These are phyloP conservation scores for Aquilaria agallochum DNA, from an alignment of 441 rosid species.

Conservation along the genomic window DNA sequence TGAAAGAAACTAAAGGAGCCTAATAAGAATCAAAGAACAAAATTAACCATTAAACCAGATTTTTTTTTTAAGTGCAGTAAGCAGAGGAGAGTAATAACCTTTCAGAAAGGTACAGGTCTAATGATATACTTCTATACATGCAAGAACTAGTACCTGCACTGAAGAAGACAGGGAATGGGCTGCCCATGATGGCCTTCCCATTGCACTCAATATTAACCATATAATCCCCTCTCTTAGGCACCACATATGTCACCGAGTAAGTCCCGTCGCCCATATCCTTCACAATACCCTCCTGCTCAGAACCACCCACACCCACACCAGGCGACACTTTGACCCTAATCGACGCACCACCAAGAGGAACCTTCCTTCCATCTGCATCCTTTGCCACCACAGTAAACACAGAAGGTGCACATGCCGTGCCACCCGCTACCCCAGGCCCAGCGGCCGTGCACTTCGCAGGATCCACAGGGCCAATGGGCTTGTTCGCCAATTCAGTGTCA, in stretches of 20 bases:
- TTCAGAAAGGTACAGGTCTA: neutral
- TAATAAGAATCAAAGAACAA: no score
- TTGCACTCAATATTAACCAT: conserved; percentile 92
- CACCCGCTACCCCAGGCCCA: conserved; percentile 95
- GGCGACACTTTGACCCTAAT: conserved; percentile 81
- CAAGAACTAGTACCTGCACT: conserved; percentile 58
- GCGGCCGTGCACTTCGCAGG: conserved; percentile 87
- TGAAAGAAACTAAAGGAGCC: no score
- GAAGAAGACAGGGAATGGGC: conserved; percentile 97
- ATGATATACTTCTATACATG: neutral
- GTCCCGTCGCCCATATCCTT: conserved; percentile 97
- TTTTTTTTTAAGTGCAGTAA: neutral
- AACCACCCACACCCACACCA: conserved; percentile 93
- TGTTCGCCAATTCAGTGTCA: conserved; percentile 51
- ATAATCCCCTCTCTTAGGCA: conserved; percentile 97
- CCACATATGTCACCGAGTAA: conserved; percentile 84
- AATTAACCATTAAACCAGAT: no score
- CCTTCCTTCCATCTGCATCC: conserved; percentile 90
- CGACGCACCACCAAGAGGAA: conserved; percentile 67
- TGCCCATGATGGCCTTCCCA: conserved; percentile 85
- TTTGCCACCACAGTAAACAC: conserved; percentile 79
- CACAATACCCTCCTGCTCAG: conserved; percentile 85
- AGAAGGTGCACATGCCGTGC: conserved; percentile 85
- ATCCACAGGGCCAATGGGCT: conserved; percentile 90
- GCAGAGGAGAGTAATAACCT: neutral